Conservation (phyloP, 106 monocot species). For the Xerophyta viscosa region DNA sequence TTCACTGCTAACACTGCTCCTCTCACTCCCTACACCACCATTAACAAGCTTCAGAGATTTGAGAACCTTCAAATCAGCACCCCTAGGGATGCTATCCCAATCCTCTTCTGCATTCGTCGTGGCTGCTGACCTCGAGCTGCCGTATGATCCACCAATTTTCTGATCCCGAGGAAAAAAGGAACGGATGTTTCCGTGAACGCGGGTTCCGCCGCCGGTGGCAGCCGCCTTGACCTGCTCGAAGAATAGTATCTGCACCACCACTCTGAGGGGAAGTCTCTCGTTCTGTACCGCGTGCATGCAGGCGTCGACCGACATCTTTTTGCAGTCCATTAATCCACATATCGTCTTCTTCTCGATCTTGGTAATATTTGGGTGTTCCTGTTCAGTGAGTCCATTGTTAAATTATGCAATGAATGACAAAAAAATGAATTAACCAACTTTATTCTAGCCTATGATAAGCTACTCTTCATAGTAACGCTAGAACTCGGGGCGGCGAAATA, state of each 20-base stretch:
- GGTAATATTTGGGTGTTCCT: constrained; percentile 70
- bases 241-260: constrained; percentile 83
- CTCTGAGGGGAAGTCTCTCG: constrained; percentile 69
- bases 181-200: not conserved
- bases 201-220: constrained; percentile 3
- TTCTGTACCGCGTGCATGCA: constrained; percentile 85
- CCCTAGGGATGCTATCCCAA: constrained; percentile 26
- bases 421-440: too few species aligned
- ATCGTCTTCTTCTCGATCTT: constrained; percentile 85
- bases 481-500: too few species aligned
- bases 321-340: constrained; percentile 73
- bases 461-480: too few species aligned
- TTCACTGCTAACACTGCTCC: constrained; percentile 22
- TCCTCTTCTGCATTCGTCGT: constrained; percentile 64
- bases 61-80: constrained; percentile 28
- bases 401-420: not conserved
- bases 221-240: constrained; percentile 64
- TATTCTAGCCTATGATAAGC: too few species aligned
- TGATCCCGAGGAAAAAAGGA: not conserved
- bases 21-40: constrained; percentile 9
- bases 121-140: constrained; percentile 57
- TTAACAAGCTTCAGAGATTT: constrained; percentile 37
- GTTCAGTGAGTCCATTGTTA: constrained; percentile 8
- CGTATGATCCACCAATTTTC: constrained; percentile 38
- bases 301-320: constrained; percentile 60